Base-by-base conservation (phyloP, 1,139 yeast genomes). In the Martiniozyma asiatica region DNA sequence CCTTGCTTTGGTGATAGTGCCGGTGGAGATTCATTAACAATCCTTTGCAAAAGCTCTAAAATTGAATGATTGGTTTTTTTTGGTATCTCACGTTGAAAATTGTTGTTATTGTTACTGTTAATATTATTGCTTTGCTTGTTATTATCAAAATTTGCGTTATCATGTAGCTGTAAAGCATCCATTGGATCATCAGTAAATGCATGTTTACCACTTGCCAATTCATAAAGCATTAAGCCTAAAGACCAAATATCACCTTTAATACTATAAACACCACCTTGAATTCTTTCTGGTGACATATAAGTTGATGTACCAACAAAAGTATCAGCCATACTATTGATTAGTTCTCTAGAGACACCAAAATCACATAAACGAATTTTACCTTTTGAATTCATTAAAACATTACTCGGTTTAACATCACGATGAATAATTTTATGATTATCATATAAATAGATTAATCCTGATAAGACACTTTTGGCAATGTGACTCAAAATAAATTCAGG, bases 241-340 rank as follows among this genome's bases (percentile, higher is more conserved):
- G 96, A 84, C 98, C 98, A 89, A 10, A 89, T 89, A 51, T 89
- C 98, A 20, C 94, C 87, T 45, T 87, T 85, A 15, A 87, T 80
- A 6, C 94, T 80, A 54, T 89, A 89, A 11, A 77, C 77, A 29
- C 84, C 82, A 9, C 98, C 98, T 55, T 84, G 95, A 34, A 89
- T 89, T 40, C 98, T 68, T 49, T 89, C 98, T 0, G 98, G 98
- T 1, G 97, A 84, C 98, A 89, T 89, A 50, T 89, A 89, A 2
- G 94, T 84, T 1, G 95, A 84, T 1, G 98, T 89, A 2, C 98
- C 98, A 8, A 89, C 97, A 62, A 89, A 89, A 0, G 97, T 89
- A 44, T 89, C 95, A 1, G 96, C 97, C 37, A 89, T 68, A 1
- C 96, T 85, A 51, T 87, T 85, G 35, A 84, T 81, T 36, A 89